Conservation (phyloP, 768 basidiomycete genomes). For the Kwoniella sp. region DNA sequence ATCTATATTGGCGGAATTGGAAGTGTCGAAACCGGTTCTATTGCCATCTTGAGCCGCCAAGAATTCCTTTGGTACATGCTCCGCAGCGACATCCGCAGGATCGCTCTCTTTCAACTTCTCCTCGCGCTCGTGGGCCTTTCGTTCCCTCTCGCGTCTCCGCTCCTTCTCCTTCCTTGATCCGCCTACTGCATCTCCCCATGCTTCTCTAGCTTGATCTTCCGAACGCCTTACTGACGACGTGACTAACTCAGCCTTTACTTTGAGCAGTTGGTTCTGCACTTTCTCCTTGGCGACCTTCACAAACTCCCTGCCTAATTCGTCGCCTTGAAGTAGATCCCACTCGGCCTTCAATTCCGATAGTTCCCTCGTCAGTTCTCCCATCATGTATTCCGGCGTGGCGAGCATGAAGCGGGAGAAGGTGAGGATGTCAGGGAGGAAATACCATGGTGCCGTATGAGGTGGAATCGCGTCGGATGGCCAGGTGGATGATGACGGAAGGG, state of each 20-base stretch:
- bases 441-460: constrained; percentile 90
- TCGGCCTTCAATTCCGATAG: constrained; percentile 73
- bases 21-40: constrained; percentile 9
- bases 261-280: constrained; percentile 75
- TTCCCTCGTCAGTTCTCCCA: constrained; percentile 71
- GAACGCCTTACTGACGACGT: constrained; percentile 66
- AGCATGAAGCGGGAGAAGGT: constrained; percentile 93
- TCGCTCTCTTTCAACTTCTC: constrained; percentile 15
- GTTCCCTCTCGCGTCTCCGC: constrained; percentile 34
- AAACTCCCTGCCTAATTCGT: constrained; percentile 76
- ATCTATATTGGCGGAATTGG: constrained; percentile 16
- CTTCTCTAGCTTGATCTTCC: constrained; percentile 63
- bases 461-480: constrained; percentile 94
- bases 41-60: constrained; percentile 19
- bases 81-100: constrained; percentile 4
- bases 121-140: constrained; percentile 34
- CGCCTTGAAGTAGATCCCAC: constrained; percentile 67
- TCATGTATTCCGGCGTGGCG: constrained; percentile 81
- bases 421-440: constrained; percentile 91
- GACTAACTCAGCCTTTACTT: constrained; percentile 70
- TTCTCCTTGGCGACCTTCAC: constrained; percentile 76
- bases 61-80: constrained; percentile 34
- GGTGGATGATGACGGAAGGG: constrained; percentile 82
- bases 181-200: constrained; percentile 47
- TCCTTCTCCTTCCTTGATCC: constrained; percentile 41